A percentile compares a stretch with the other conserved stretches of the same genome.
Evolutionary conservation across 2,329 filamentous ascomycete genomes (phyloP).

Genomic region (Pseudopithomyces chartarum): DNA sequence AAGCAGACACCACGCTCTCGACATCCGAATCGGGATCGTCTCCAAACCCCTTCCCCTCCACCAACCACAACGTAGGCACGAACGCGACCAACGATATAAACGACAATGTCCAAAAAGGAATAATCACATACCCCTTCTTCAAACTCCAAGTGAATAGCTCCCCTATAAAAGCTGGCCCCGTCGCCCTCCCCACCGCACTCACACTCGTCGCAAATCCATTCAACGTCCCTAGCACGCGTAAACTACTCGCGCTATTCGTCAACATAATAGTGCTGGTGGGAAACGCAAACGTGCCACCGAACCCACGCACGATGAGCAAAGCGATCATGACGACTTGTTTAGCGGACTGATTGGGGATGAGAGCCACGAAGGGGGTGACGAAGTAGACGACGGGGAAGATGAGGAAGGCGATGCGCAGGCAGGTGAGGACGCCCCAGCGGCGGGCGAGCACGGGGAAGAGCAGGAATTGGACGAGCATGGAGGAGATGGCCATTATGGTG

Average conservation of each 20-base stretch:
- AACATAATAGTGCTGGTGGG: slow-evolving; percentile 88
- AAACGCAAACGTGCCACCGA: slow-evolving; percentile 81
- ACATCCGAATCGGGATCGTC: slow-evolving; percentile 43
- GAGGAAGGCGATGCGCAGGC: slow-evolving; percentile 70
- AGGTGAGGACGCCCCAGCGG: slow-evolving; percentile 73
- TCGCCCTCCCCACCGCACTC: slow-evolving; percentile 77
- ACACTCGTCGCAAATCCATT: slow-evolving; percentile 90
- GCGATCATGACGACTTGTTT: slow-evolving; percentile 67
- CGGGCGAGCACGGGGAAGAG: slow-evolving; percentile 79
- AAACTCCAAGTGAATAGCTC: slow-evolving; percentile 76
- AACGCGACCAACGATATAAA: slow-evolving; percentile 67
- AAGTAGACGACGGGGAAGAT: slow-evolving; percentile 78
- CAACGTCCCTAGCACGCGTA: slow-evolving; percentile 80
- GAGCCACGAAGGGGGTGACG: slow-evolving; percentile 78
- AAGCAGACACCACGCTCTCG: slow-evolving; percentile 28
- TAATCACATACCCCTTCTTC: slow-evolving; percentile 73
- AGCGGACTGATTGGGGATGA: slow-evolving; percentile 56
- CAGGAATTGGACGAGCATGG: slow-evolving; percentile 83
- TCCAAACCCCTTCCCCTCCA: slow-evolving; percentile 72
- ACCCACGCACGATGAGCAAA: slow-evolving; percentile 75
- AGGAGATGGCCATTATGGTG: slow-evolving; percentile 78
- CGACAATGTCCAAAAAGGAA: slow-evolving; percentile 82
- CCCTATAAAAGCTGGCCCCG: slow-evolving; percentile 77
- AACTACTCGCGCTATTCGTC: slow-evolving; percentile 80
- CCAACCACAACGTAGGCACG: slow-evolving; percentile 74